Evolutionary conservation across 257 asterid genomes (phyloP).

Genomic region (Knoxia roxburghii): DNA sequence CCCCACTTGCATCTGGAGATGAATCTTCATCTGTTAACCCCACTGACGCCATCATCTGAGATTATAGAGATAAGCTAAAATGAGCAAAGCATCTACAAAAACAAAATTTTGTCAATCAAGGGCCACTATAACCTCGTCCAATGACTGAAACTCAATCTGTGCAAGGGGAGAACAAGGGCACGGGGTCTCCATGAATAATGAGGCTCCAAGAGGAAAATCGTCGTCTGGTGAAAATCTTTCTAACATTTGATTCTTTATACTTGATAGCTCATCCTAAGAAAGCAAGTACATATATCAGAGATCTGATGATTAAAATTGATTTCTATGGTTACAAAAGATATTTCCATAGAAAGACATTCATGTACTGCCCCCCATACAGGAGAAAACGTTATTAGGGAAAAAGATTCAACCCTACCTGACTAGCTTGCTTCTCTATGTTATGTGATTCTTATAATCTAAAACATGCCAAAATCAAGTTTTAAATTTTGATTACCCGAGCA

Average conservation of each 20-base stretch:
- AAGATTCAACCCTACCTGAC: not conserved
- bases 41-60: slow-evolving; percentile 33
- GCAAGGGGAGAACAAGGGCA: slow-evolving; percentile 46
- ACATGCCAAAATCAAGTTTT: too few species aligned
- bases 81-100: not conserved
- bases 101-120: not conserved
- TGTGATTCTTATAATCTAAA: too few species aligned
- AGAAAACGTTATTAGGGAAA: not conserved
- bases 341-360: too few species aligned
- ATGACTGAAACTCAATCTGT: slow-evolving; percentile 32
- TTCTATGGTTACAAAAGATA: too few species aligned
- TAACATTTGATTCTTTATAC: slow-evolving; percentile 28
- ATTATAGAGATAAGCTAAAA: not conserved
- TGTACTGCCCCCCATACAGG: not conserved
- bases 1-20: slow-evolving; percentile 33
- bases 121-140: slow-evolving; percentile 35
- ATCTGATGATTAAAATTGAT: not conserved
- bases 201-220: slow-evolving; percentile 37
- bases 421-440: not conserved
- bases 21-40: slow-evolving; percentile 35
- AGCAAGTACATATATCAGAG: not conserved
- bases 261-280: slow-evolving; percentile 34
- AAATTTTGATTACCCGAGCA: too few species aligned
- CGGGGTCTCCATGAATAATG: slow-evolving; percentile 48
- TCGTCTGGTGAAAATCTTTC: slow-evolving; percentile 42